Conservation (phyloP, 352 stramenopile species). For the Globisporangium irregulare region DNA sequence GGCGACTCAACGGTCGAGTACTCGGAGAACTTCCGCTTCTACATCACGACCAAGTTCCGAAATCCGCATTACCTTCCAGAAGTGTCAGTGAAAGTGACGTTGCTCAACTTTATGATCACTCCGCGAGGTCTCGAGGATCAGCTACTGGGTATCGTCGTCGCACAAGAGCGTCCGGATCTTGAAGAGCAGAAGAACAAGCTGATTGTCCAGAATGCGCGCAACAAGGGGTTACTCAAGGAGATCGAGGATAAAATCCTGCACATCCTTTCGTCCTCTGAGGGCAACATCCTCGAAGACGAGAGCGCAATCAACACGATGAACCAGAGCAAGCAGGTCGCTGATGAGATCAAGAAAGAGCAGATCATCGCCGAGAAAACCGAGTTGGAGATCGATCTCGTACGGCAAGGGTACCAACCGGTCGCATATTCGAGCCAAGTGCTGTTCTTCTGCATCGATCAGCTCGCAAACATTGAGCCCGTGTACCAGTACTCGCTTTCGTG, state of each 20-base stretch:
- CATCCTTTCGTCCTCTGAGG: constrained; percentile 88
- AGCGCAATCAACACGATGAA: constrained; percentile 93
- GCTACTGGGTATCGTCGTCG: constrained; percentile 91
- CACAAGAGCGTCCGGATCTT: constrained; percentile 89
- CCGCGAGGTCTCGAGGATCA: constrained; percentile 91
- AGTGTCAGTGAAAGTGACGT: constrained; percentile 91
- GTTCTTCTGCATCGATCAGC: constrained; percentile 94
- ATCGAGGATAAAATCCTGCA: constrained; percentile 94
- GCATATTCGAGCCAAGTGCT: constrained; percentile 89
- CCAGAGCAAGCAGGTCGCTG: constrained; percentile 85
- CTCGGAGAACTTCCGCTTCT: constrained; percentile 90
- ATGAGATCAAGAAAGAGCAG: constrained; percentile 94
- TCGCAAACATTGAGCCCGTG: constrained; percentile 92
- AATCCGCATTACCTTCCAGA: constrained; percentile 94
- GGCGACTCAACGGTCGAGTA: constrained; percentile 93
- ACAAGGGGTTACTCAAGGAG: constrained; percentile 90
- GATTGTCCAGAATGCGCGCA: constrained; percentile 90
- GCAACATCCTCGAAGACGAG: constrained; percentile 94
- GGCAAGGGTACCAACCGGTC: constrained; percentile 87
- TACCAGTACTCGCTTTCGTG: constrained; percentile 93
- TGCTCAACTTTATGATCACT: constrained; percentile 97
- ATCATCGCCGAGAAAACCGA: constrained; percentile 88
- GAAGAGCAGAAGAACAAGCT: constrained; percentile 93
- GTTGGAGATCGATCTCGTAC: constrained; percentile 88
- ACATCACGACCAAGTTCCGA: constrained; percentile 93